Percentiles rank a stretch among this genome's conserved stretches.
Conservation (phyloP, 768 basidiomycete genomes). For the Podaxis carcinomalis region DNA sequence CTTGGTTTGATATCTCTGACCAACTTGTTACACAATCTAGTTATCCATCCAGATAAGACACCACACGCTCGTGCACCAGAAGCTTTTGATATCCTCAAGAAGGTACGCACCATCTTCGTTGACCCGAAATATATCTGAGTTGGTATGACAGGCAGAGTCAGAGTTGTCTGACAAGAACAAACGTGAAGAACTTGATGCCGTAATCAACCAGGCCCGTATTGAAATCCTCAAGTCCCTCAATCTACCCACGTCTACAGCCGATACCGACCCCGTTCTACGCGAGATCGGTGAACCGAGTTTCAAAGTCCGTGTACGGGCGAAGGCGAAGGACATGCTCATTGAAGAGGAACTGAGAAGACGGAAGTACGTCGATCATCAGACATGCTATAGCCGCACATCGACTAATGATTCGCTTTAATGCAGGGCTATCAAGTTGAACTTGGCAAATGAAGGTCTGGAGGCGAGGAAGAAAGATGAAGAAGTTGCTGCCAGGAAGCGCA, state of each 20-base stretch:
- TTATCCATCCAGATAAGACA: conserved; percentile 99
- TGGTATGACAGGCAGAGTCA: conserved; percentile 62
- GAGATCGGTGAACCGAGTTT: conserved; percentile 54
- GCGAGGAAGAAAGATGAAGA: conserved; percentile 94
- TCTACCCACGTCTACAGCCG: conserved; percentile 55
- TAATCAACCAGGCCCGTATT: conserved; percentile 70
- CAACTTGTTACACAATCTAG: conserved; percentile 32
- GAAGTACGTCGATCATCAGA: conserved; percentile 48
- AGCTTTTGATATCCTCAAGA: conserved; percentile 92
- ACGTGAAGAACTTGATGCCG: conserved; percentile 77
- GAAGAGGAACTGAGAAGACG: conserved; percentile 85
- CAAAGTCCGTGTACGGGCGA: conserved; percentile 59
- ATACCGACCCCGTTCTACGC: conserved; percentile 55
- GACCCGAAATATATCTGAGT: neutral
- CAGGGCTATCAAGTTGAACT: conserved; percentile 85
- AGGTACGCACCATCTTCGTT: conserved; percentile 40
- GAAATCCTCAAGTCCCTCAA: conserved; percentile 59
- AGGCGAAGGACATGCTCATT: conserved; percentile 81
- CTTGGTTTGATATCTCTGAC: neutral
- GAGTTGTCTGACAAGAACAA: conserved; percentile 77
- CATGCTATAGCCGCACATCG: neutral
- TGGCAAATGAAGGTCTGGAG: conserved; percentile 89
- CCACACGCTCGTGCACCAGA: conserved; percentile 84
- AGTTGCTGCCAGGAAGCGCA: conserved; percentile 69
- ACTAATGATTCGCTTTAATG: conserved; percentile 6